A percentile compares a stretch with the other conserved stretches of the same genome.
These are phyloP conservation scores for Alternaria brassicae DNA, from an alignment of 2,329 filamentous ascomycete genomes.

Conservation along the genomic window DNA sequence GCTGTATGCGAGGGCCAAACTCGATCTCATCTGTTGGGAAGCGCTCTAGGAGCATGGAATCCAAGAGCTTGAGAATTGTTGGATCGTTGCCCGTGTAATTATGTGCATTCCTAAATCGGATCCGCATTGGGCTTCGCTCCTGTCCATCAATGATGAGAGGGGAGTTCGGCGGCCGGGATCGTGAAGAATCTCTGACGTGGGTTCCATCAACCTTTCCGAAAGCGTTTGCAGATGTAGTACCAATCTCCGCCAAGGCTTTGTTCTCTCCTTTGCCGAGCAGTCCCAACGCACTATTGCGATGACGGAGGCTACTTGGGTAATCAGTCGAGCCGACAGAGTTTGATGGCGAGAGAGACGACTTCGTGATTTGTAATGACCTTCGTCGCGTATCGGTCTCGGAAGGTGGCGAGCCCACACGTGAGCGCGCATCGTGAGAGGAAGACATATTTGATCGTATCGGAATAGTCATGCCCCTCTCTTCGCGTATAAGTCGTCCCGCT, in stretches of 20 bases:
- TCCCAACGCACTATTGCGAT: conserved; percentile 65
- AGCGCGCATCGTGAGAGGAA: conserved; percentile 23
- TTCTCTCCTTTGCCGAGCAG: conserved; percentile 65
- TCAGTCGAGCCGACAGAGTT: conserved; percentile 43
- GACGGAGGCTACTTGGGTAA: conserved; percentile 50
- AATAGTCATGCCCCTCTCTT: conserved; percentile 35
- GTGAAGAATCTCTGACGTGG: conserved; percentile 44
- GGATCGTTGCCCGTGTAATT: conserved; percentile 83
- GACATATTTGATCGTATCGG: conserved; percentile 31
- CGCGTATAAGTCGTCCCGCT: conserved; percentile 43
- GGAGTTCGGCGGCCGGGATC: conserved; percentile 37
- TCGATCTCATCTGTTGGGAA: conserved; percentile 67
- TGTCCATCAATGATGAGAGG: conserved; percentile 44
- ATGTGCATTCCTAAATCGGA: conserved; percentile 70
- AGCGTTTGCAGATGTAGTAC: conserved; percentile 68
- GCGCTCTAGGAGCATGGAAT: conserved; percentile 79
- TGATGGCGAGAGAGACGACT: conserved; percentile 40
- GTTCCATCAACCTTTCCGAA: conserved; percentile 68
- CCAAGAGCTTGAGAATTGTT: conserved; percentile 69
- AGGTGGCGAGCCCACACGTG: conserved; percentile 33
- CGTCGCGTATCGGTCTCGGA: conserved; percentile 47
- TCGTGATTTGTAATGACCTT: conserved; percentile 40
- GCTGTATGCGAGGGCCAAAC: conserved; percentile 80
- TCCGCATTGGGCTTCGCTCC: conserved; percentile 42
- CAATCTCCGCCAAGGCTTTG: conserved; percentile 70